Evolutionary conservation across 169 alveolate genomes (phyloP).

Genomic region (Plasmodium gaboni): DNA sequence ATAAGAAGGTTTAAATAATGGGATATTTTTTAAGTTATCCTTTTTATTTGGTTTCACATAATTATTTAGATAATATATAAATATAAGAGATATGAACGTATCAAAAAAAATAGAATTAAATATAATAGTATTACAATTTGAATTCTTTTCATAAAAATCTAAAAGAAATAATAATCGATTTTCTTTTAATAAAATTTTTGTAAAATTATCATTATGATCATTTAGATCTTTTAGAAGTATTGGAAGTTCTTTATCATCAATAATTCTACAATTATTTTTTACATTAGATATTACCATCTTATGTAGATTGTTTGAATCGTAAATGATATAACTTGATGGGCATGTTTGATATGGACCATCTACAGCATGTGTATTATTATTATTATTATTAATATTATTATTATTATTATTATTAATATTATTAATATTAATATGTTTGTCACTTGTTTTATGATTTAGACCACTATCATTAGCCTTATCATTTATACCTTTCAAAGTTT

Average conservation of each 20-base stretch:
- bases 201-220: slow-evolving; percentile 51
- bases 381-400: not conserved
- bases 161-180: slow-evolving; percentile 16
- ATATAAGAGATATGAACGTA: slow-evolving; percentile 36
- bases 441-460: no score
- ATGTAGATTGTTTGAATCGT: slow-evolving; percentile 14
- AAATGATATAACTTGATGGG: slow-evolving; percentile 4
- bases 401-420: no score
- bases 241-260: slow-evolving; percentile 56
- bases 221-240: slow-evolving; percentile 36
- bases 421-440: no score
- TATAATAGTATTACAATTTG: slow-evolving; percentile 10
- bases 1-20: slow-evolving; percentile 64
- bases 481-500: no score
- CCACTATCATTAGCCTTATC: no score
- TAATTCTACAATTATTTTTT: slow-evolving; percentile 29
- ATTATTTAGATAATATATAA: slow-evolving; percentile 32
- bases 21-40: slow-evolving; percentile 18
- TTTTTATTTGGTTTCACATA: slow-evolving; percentile 4
- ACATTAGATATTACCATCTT: not conserved
- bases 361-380: not conserved
- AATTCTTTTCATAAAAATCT: slow-evolving; percentile 53
- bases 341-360: no score
- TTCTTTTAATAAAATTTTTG: slow-evolving; percentile 47
- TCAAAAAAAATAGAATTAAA: slow-evolving; percentile 44